phyloP scores from a whole-genome alignment of 164 flowering plant species.

The Stephania yunnanensis region DNA sequence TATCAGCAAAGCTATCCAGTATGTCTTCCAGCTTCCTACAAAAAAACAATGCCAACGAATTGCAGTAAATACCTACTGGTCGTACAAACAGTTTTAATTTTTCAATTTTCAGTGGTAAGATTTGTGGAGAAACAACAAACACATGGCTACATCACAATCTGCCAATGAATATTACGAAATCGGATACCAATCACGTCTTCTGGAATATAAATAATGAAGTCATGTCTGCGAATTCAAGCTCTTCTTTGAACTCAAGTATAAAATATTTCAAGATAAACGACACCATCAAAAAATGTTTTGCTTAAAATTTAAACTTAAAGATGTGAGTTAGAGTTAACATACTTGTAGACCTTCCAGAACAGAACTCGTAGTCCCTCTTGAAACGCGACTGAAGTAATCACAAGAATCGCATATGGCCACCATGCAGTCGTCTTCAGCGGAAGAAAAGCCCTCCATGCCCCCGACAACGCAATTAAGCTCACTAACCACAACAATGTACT shows the following conservation, averaged over 20 bases:
- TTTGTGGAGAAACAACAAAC: background rate
- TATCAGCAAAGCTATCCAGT: slow-evolving; percentile 82
- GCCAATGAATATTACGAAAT: background rate
- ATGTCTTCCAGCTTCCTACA: slow-evolving; percentile 79
- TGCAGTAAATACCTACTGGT: background rate
- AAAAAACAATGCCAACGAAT: slow-evolving; percentile 8
- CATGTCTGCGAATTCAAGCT: background rate
- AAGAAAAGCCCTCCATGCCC: slow-evolving; percentile 80
- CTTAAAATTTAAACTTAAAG: too few species aligned
- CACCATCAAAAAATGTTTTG: background rate
- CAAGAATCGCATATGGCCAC: slow-evolving; percentile 71
- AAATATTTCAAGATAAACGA: background rate
- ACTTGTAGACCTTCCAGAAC: slow-evolving; percentile 87
- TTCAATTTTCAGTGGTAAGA: background rate
- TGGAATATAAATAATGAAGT: background rate
- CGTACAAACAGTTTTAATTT: background rate
- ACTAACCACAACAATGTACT: slow-evolving; percentile 86
- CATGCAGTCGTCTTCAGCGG: slow-evolving; percentile 59
- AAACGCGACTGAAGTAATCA: slow-evolving; percentile 65
- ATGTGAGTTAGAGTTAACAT: slow-evolving; percentile 16
- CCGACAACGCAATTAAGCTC: slow-evolving; percentile 74
- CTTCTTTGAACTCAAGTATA: background rate
- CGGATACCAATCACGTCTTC: background rate
- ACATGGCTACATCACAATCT: background rate
- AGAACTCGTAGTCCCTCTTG: slow-evolving; percentile 79